Base-by-base conservation (phyloP, 2,329 filamentous ascomycete genomes). In the Incumbomyces delicatus region DNA sequence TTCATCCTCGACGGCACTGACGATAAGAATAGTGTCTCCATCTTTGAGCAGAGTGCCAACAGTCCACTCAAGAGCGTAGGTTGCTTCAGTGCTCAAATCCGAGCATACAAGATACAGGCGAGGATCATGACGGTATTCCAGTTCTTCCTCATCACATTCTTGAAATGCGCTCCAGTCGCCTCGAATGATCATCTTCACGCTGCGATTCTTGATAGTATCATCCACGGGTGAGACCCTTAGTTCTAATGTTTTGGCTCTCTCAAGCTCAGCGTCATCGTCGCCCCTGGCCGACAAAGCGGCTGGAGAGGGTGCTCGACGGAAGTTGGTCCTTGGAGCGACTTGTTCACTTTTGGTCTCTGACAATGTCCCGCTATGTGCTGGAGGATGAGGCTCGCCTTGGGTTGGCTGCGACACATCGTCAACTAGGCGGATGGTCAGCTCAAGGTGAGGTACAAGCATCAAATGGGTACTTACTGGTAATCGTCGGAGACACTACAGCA, bases 31-130 rank as follows among this genome's bases (percentile, higher is more conserved):
- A 0, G 90, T 96, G 62, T 98, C 92, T 6, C 92, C 92, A 57
- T 96, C 89, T 41, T 92, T 79, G 27, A 98, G 73, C 5, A 96
- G 88, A 0, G 90, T 96, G 6, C 92, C 92, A 47, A 98, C 89
- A 0, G 90, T 92, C 92, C 92, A 98, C 64, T 98, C 92, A 29
- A 98, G 73, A 1, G 92, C 92, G 63, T 96, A 94, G 6, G 87
- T 86, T 3, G 90, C 89, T 67, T 98, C 92, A 32, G 92, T 86
- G 56, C 89, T 95, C 2, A 96, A 70, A 64, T 98, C 92, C 0
- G 87, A 95, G 2, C 92, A 90, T n/a, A 95, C 88, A 13, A 98
- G 71, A 61, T 96, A 98, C 58, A 92, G 94, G 44, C 92, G 78
- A 50, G 90, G 77, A 44, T 85, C 79, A 16, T 45, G 42, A 41